Evolutionary conservation across 371 early-diverging fungal species (phyloP).

Genomic region (Rhizopus sp.): DNA sequence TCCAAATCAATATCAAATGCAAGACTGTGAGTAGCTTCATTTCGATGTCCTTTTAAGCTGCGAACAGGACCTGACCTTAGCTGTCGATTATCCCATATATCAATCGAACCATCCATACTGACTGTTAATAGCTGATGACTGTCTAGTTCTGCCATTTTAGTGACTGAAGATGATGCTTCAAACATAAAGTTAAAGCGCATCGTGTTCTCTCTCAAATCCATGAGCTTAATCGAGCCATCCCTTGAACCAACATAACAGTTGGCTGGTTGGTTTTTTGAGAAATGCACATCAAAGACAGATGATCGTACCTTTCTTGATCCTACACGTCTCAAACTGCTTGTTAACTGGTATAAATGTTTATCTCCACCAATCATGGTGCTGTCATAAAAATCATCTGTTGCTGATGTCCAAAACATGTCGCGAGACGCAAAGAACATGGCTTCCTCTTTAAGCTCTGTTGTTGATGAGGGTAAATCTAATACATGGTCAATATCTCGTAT

Average conservation of each 20-base stretch:
- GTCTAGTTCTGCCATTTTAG: background rate
- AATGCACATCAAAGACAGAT: slow-evolving; percentile 19
- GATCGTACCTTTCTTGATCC: slow-evolving; percentile 9
- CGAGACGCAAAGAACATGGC: background rate
- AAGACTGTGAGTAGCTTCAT: slow-evolving; percentile 15
- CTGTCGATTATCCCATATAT: slow-evolving; percentile 31
- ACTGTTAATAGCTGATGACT: slow-evolving; percentile 14
- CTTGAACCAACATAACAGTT: slow-evolving; percentile 27
- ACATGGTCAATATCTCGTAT: background rate
- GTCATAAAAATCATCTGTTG: slow-evolving; percentile 8
- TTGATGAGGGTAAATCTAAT: background rate
- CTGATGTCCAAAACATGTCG: slow-evolving; percentile 27
- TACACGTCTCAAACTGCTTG: slow-evolving; percentile 1
- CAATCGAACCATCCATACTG: slow-evolving; percentile 24
- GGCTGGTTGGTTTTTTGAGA: slow-evolving; percentile 2
- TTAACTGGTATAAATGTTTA: slow-evolving; percentile 16
- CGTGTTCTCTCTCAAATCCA: slow-evolving; percentile 5
- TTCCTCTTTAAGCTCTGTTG: background rate
- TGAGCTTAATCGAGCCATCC: slow-evolving; percentile 20
- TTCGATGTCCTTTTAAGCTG: slow-evolving; percentile 25
- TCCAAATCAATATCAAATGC: slow-evolving; percentile 26
- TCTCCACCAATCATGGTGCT: slow-evolving; percentile 26
- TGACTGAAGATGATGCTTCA: slow-evolving; percentile 1
- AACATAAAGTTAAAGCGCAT: background rate
- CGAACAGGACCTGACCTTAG: slow-evolving; percentile 16